Base-by-base conservation (phyloP, 2,329 filamentous ascomycete genomes). In the Fusarium acutatum region DNA sequence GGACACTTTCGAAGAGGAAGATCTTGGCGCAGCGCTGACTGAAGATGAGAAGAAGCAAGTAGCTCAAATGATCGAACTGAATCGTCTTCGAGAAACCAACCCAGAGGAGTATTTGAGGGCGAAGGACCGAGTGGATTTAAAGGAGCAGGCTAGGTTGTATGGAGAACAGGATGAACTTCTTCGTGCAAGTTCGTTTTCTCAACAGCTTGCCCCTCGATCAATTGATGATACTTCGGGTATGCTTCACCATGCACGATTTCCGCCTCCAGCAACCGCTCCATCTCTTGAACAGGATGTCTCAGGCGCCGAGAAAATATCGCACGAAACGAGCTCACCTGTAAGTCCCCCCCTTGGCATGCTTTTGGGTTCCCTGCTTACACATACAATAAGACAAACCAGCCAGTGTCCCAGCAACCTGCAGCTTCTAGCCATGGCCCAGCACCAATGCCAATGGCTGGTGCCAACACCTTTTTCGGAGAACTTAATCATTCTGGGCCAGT, bases 1-100 rank as follows among this genome's bases (percentile, higher is more conserved):
- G 2, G 92, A 96, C 73, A 92, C 91, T 0, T 94, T 94, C 73
- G 91, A 93, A 72, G 86, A 89, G 72, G 91, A 95, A 71, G 91
- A 93, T 64, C 83, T 91, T 56, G 86, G 86, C 18, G 78, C 77
- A 2, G 75, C 76, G 24, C 80, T 95, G 28, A 91, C 90, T 0
- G 83, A 85, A 0, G 89, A 92, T 58, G 92, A 95, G 71, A 79
- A 85, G 15, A 83, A 82, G 47, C 88, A 91, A 50, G 89, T 89
- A 1, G 84, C 88, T 24, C 71, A 75, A n/a, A 73, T 82, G 72
- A 75, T 81, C 26, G 75, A 78, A n/a, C 35, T 82, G 67, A 80
- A 83, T 43, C 69, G 72, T 7, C 76, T 84, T 34, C 79, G 82
- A 6, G n/a, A 71, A 44, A 78, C 73, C 6, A 75, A 85, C 34